Evolutionary conservation across 345 rosid genomes (phyloP).

Genomic region (Rhizophora mangle): DNA sequence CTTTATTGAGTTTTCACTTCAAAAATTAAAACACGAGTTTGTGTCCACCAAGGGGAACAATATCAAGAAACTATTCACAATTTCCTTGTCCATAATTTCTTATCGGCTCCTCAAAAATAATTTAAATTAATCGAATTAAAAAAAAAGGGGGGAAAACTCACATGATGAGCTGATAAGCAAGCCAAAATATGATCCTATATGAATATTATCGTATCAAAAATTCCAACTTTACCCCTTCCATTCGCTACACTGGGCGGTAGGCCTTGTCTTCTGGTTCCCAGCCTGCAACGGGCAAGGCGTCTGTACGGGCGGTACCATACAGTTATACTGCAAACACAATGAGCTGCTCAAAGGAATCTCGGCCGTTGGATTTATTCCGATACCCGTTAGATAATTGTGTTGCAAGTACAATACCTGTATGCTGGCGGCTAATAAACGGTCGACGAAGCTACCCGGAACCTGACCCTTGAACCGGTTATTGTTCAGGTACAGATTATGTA

Average conservation of each 20-base stretch:
- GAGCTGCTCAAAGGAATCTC: slow-evolving; percentile 79
- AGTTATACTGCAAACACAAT: slow-evolving; percentile 86
- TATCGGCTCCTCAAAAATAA: background rate
- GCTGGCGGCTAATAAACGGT: slow-evolving; percentile 56
- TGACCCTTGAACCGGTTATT: slow-evolving; percentile 83
- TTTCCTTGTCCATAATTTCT: background rate
- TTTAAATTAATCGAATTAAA: background rate
- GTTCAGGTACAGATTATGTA: slow-evolving; percentile 74
- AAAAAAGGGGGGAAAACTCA: background rate
- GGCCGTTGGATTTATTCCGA: slow-evolving; percentile 84
- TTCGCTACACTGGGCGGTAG: slow-evolving; percentile 55
- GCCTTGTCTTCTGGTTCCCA: slow-evolving; percentile 79
- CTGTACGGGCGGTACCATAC: slow-evolving; percentile 90
- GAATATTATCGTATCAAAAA: background rate
- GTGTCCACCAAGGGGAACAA: too few relatives aligned
- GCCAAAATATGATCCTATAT: background rate
- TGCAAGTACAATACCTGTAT: slow-evolving; percentile 80
- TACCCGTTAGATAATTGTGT: slow-evolving; percentile 89
- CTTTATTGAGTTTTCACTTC: too few relatives aligned
- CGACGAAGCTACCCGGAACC: slow-evolving; percentile 78
- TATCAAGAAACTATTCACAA: background rate
- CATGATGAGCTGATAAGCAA: too few relatives aligned
- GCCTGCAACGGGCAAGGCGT: slow-evolving; percentile 86
- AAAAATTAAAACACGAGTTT: too few relatives aligned
- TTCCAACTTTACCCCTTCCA: slow-evolving; percentile 23